Base-by-base conservation (phyloP, 2,329 filamentous ascomycete genomes). In the Hypoxylon sp. region DNA sequence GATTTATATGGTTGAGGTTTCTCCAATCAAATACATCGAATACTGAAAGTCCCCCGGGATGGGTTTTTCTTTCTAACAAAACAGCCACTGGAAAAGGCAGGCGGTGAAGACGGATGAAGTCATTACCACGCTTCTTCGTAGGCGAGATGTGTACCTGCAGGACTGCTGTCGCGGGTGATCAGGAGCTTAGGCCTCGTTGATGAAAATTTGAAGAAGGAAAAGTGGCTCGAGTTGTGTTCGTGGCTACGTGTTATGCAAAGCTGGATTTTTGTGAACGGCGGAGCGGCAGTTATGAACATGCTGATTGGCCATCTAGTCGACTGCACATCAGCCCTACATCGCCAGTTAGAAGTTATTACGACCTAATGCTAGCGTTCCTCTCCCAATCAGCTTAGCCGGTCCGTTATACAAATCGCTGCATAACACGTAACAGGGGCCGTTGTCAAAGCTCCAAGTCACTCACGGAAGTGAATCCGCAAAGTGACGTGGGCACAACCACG, bases 401-500 rank as follows among this genome's bases (percentile, higher is more conserved):
- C 50, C 32, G 31, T 25, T 35, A 57, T 51, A 34, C 55, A 57
- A 57, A 57, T 57, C 37, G 51, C 19, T 15, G 55, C 50, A 53
- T 47, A 57, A 54, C 55, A 57, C 55, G 55, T 57, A 57, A 43
- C 47, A 21, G 27, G 21, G 21, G 21, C 6, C 5, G 9, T 9
- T 9, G 42, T 51, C 54, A 44, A 41, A 38, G 55, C 55, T n/a
- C 55, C 55, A 57, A 55, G 44, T 48, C 46, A 40, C 16, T 36
- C 42, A 47, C 25, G 29, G 25, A 20, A 48, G 42, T 46, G 38
- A 55, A 45, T 36, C 45, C 30, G 49, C 50, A 41, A 45, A 19
- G 31, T 57, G 55, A 57, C 55, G 55, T 57, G 55, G 50, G 45
- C 42, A 37, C 26, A 41, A 38, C 50, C 49, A 54, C 54, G 41